Evolutionary conservation across 2,329 filamentous ascomycete species (phyloP), one percentile per base, ranked within the genome.

Genomic region (Apiospora pterosperma): DNA sequence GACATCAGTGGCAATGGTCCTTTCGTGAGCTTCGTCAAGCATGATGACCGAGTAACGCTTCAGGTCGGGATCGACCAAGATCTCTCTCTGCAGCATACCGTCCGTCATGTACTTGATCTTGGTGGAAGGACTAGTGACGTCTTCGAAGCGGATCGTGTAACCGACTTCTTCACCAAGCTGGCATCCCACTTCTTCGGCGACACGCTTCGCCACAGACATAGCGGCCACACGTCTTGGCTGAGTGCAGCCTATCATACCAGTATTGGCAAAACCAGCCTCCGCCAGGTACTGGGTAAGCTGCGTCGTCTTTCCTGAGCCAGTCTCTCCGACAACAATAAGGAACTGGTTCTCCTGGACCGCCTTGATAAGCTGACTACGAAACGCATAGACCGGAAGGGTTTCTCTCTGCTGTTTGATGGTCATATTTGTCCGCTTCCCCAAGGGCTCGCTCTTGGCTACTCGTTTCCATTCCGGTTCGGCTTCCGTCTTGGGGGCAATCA

Each of bases 91-190:
- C 76, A 99, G 86, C 92, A 98, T 98, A 78, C 96, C 96, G 73
- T 99, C 96, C 19, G 96, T 99, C 95, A 99, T 97, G 81, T 99
- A 99, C 81, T 99, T 99, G 82, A 99, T 97, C 74, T 90, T 92
- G 1, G 96, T 99, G 21, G 90, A 85, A 2, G 92, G 88, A 68
- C 90, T 92, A 0, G 95, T 97, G 75, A 90, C 92, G 79, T 99
- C 96, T 74, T 99, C 96, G 75, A 99, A 99, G 76, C 96, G 92
- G 74, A 99, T 97, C 8, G 92, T 97, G 76, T 99, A 99, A 63
- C 96, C 96, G 67, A 99, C 95, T 76, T 97, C 94, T 64, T 94
- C 89, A 38, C 96, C 96, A 14, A 98, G 85, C 68, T 90, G 86
- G 71, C 95, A 97, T 19, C 96, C 95, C 65, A 98, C 93, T 80